Evolutionary conservation across 768 basidiomycete species (phyloP), one percentile per base, ranked within the genome.

Genomic region (Suillus subalutaceus): DNA sequence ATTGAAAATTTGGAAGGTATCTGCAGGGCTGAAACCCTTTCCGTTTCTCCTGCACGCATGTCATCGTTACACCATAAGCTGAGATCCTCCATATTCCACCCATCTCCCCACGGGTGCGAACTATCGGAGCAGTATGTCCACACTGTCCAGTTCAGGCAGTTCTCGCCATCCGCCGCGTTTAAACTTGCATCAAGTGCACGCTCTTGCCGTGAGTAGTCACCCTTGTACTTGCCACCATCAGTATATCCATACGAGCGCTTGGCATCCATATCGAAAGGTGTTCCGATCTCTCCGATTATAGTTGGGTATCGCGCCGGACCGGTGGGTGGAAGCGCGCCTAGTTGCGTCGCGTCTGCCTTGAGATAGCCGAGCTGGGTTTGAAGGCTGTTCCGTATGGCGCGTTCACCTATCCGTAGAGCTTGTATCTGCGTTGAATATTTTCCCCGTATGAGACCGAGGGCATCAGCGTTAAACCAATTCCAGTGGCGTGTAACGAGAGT

Each of bases 381-480:
- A 1, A 99, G 72, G 23, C 88, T 90, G 64, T 86, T 86, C 8
- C 96, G 86, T 66, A 99, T 97, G 0, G 91, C 90, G 0, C 76
- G 66, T 70, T 94, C 89, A n/a, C 97, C 97, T 46, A 98, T 80
- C 73, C 88, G 90, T 58, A 94, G 87, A 1, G 92, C 92, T 59
- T 89, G 86, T 9, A 93, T 68, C 2, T 86, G 82, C 62, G 82
- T 84, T 13, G 82, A 81, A 73, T 97, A 91, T 71, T 91, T 91
- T 10, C 94, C 93, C 23, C 97, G 82, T 41, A 99, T 77, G n/a
- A 99, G 74, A 1, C 97, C 97, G 0, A 99, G 79, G 1, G 96
- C 95, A 77, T 99, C 96, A 2, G 94, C 95, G 71, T 98, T 98
- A 84, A 94, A 92, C 89, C 90, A 90, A 74, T 95, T 91, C 94